phyloP scores from a whole-genome alignment of 83 land plant genomes.

The Picea abies region DNA sequence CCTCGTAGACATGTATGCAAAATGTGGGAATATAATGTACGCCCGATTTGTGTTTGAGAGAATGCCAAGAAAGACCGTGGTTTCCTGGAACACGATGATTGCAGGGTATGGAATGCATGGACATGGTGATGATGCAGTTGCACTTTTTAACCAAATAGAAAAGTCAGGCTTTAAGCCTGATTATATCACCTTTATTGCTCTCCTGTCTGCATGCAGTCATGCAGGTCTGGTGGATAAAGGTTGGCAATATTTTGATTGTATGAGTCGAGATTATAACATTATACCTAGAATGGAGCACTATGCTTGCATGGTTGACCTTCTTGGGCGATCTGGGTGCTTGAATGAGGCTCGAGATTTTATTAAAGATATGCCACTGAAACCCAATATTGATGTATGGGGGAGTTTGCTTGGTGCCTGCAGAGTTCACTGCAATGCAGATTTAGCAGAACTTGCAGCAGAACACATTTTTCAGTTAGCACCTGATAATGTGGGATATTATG shows the following conservation, averaged over 20 bases:
- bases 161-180: neutral
- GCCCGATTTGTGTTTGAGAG: constrained; percentile 6
- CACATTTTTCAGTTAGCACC: neutral
- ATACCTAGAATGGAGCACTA: constrained; percentile 21
- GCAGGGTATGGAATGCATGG: constrained; percentile 13
- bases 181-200: constrained; percentile 1
- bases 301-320: constrained; percentile 26
- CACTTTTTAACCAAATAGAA: constrained; percentile 5
- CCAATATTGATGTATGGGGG: neutral
- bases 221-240: constrained; percentile 29
- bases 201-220: constrained; percentile 29
- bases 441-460: neutral
- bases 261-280: constrained; percentile 11
- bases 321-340: constrained; percentile 20
- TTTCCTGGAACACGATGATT: constrained; percentile 9
- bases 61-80: constrained; percentile 6
- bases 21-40: constrained; percentile 1
- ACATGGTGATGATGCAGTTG: neutral
- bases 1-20: constrained; percentile 8
- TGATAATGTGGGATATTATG: neutral
- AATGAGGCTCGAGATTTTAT: constrained; percentile 16
- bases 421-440: neutral
- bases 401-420: neutral
- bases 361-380: constrained; percentile 18
- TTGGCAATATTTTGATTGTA: constrained; percentile 11